Evolutionary conservation across 176 grass and related monocot species (phyloP).

Genomic region (bread wheat (Triticum aestivum)): IWGSC_CS_RefSeq_v2.1 NC_057794.1:40988861-40989360

Average conservation of each 20-base stretch:
- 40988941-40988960: too few species aligned
- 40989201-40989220: slow-evolving; percentile 83
- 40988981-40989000: too few species aligned
- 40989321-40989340: slow-evolving; percentile 74
- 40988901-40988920: too few species aligned
- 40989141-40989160: slow-evolving; percentile 93
- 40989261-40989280: slow-evolving; percentile 57
- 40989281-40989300: slow-evolving; percentile 70
- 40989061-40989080: background rate
- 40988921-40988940: too few species aligned
- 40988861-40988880: slow-evolving; percentile 18
- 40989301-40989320: slow-evolving; percentile 77
- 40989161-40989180: slow-evolving; percentile 99
- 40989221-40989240: slow-evolving; percentile 67
- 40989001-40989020: too few species aligned
- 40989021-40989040: background rate
- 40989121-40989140: slow-evolving; percentile 75
- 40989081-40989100: slow-evolving; percentile 2
- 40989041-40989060: background rate
- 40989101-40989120: slow-evolving; percentile 62
- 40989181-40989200: slow-evolving; percentile 71
- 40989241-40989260: slow-evolving; percentile 88
- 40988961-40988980: too few species aligned
- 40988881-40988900: background rate
- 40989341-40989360: background rate